Percentiles rank a stretch among this genome's conserved stretches.
Evolutionary conservation across 2,329 filamentous ascomycete genomes (phyloP).

Genomic region (Boeremia exigua): DNA sequence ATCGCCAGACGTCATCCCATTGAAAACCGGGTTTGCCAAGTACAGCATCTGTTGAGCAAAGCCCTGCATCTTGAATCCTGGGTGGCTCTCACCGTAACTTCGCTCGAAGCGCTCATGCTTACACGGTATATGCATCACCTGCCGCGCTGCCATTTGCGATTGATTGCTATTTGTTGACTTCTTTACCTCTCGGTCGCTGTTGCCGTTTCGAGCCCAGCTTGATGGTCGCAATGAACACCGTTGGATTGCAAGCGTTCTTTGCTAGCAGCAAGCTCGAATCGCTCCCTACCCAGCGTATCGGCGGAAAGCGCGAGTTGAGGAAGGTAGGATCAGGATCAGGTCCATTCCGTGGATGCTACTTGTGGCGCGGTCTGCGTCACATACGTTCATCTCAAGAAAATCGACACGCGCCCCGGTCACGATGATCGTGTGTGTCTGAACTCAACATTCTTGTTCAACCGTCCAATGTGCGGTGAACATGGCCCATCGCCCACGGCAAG

Average conservation of each 20-base stretch:
- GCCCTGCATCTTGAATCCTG: slow-evolving; percentile 13
- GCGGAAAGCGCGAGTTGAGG: slow-evolving; percentile 9
- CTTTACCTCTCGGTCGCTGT: not conserved
- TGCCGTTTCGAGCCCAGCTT: slow-evolving; percentile 3
- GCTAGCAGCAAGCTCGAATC: slow-evolving; percentile 9
- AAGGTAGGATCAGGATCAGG: slow-evolving; percentile 14
- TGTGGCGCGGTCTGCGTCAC: slow-evolving; percentile 19
- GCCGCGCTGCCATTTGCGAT: not conserved
- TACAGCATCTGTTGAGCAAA: slow-evolving; percentile 18
- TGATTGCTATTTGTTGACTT: not conserved
- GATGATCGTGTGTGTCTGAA: slow-evolving; percentile 11
- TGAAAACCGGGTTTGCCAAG: slow-evolving; percentile 15
- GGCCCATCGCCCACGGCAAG: slow-evolving; percentile 3
- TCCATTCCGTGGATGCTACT: slow-evolving; percentile 8
- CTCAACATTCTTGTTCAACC: slow-evolving; percentile 13
- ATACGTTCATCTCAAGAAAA: slow-evolving; percentile 5
- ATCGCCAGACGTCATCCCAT: slow-evolving; percentile 16
- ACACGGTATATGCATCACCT: slow-evolving; percentile 6
- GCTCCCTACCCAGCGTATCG: slow-evolving; percentile 1
- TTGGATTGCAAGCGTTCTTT: slow-evolving; percentile 1
- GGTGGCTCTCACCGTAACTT: slow-evolving; percentile 15
- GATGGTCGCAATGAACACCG: not conserved
- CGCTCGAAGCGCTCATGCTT: slow-evolving; percentile 6
- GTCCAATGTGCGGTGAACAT: slow-evolving; percentile 21
- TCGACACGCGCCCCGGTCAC: slow-evolving; percentile 13